Percentiles rank a stretch among this genome's conserved stretches.
These are phyloP conservation scores for Metschnikowia reukaufii DNA, from an alignment of 805 yeast species.

Conservation along the genomic window DNA sequence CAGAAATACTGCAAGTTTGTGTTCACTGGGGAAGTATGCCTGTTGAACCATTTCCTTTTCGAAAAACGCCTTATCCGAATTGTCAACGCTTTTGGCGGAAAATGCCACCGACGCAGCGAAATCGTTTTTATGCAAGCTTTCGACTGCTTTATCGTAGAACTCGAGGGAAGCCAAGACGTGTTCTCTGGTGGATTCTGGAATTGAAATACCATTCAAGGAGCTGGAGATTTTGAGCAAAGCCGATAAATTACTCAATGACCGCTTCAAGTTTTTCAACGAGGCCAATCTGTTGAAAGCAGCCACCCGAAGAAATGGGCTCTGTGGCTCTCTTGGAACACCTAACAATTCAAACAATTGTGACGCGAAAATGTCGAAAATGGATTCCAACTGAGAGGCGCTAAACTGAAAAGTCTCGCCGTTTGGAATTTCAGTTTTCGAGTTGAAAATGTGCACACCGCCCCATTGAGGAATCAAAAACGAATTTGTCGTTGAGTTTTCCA, in stretches of 20 bases:
- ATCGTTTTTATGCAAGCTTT: slow-evolving; percentile 23
- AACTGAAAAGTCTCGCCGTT: slow-evolving; percentile 25
- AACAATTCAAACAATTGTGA: slow-evolving; percentile 71
- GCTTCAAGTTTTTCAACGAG: slow-evolving; percentile 55
- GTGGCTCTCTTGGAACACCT: slow-evolving; percentile 62
- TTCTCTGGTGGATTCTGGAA: slow-evolving; percentile 67
- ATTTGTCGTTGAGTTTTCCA: slow-evolving; percentile 49
- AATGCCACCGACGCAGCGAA: slow-evolving; percentile 35
- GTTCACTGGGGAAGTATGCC: slow-evolving; percentile 92
- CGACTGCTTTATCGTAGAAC: slow-evolving; percentile 39
- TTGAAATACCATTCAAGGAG: slow-evolving; percentile 74
- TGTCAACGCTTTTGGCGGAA: slow-evolving; percentile 53
- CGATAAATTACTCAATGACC: slow-evolving; percentile 65
- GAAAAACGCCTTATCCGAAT: slow-evolving; percentile 79
- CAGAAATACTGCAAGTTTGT: slow-evolving; percentile 87
- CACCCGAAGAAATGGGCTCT: slow-evolving; percentile 59
- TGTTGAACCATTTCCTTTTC: slow-evolving; percentile 95
- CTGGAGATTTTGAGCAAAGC: slow-evolving; percentile 70
- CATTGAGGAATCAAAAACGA: slow-evolving; percentile 84
- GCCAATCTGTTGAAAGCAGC: slow-evolving; percentile 66
- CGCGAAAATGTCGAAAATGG: slow-evolving; percentile 66
- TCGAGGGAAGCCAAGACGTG: slow-evolving; percentile 56
- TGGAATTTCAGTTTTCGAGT: slow-evolving; percentile 33
- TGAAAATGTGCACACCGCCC: slow-evolving; percentile 70
- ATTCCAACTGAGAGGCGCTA: slow-evolving; percentile 47